These are phyloP conservation scores for Magnusiomyces tetraspermus DNA, from an alignment of 1,139 yeast species.

Conservation along the genomic window DNA sequence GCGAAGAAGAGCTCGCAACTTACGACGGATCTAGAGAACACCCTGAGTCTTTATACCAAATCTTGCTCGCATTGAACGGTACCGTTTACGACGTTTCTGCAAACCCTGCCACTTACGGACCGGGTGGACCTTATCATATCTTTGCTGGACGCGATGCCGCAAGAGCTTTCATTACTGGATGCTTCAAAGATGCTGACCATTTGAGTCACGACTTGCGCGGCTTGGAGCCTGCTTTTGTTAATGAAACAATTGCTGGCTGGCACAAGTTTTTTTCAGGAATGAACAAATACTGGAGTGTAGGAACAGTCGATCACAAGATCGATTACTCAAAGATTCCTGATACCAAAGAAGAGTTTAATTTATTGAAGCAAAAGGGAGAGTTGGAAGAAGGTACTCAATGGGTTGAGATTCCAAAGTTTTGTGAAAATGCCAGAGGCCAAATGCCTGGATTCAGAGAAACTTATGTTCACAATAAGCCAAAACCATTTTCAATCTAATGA, in stretches of 20 bases:
- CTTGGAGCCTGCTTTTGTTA: conserved; percentile 31
- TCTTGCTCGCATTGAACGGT: conserved; percentile 59
- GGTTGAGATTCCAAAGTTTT: conserved; percentile 4
- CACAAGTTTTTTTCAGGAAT: conserved; percentile 41
- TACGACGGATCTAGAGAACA: conserved; percentile 42
- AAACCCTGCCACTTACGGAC: conserved; percentile 51
- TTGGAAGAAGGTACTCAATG: not conserved
- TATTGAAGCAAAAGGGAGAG: not conserved
- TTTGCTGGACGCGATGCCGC: conserved; percentile 67
- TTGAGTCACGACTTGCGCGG: conserved; percentile 65
- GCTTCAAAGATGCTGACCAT: conserved; percentile 40
- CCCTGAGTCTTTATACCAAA: conserved; percentile 38
- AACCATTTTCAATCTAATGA: not conserved
- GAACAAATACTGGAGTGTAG: conserved; percentile 55
- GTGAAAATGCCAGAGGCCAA: conserved; percentile 8
- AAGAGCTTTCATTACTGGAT: conserved; percentile 70
- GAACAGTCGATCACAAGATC: conserved; percentile 40
- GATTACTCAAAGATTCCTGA: not conserved
- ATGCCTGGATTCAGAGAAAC: conserved; percentile 1
- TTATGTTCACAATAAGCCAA: not conserved
- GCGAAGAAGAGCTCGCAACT: conserved; percentile 40
- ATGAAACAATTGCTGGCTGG: conserved; percentile 39
- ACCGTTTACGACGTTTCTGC: conserved; percentile 60
- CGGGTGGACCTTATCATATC: conserved; percentile 50
- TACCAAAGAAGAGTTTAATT: not conserved